A percentile compares a stretch with the other conserved stretches of the same genome.
Conservation (phyloP, 352 stramenopile genomes). For the Phytophthora vignae region DNA sequence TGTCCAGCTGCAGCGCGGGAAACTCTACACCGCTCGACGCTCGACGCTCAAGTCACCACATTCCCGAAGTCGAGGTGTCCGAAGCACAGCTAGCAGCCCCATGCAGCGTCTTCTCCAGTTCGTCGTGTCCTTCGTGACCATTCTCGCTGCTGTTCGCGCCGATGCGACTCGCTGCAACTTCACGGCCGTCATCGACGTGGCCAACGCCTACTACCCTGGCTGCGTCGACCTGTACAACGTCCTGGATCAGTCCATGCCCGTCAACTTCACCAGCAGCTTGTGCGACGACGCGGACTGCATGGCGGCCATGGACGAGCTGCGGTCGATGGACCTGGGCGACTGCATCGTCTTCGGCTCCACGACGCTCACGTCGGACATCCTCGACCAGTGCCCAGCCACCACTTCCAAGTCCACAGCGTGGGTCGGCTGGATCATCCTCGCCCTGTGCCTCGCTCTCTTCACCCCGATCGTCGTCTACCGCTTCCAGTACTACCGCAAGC, state of each 20-base stretch:
- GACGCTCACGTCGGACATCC: conserved; percentile 32
- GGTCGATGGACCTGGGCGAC: conserved; percentile 33
- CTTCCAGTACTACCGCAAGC: conserved; percentile 10
- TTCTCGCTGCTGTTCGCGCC: conserved; percentile 5
- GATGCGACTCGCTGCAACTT: conserved; percentile 27
- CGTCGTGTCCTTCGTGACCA: conserved; percentile 13
- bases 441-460: conserved; percentile 15
- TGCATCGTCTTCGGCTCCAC: conserved; percentile 41
- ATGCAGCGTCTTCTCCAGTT: conserved; percentile 30
- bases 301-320: conserved; percentile 28
- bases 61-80: conserved; percentile 9
- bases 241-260: conserved; percentile 33
- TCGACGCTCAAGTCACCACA: background rate
- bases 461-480: conserved; percentile 23
- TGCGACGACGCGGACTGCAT: conserved; percentile 32
- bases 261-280: conserved; percentile 33
- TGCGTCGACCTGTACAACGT: conserved; percentile 41
- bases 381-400: conserved; percentile 30
- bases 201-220: conserved; percentile 28
- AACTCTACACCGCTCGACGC: background rate
- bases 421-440: conserved; percentile 18
- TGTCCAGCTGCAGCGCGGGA: conserved; percentile 3
- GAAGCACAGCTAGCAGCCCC: background rate
- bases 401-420: conserved; percentile 1
- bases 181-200: conserved; percentile 34